Evolutionary conservation across 495 filamentous ascomycete species (phyloP).

Genomic region (Amphirosellinia nigrospora): DNA sequence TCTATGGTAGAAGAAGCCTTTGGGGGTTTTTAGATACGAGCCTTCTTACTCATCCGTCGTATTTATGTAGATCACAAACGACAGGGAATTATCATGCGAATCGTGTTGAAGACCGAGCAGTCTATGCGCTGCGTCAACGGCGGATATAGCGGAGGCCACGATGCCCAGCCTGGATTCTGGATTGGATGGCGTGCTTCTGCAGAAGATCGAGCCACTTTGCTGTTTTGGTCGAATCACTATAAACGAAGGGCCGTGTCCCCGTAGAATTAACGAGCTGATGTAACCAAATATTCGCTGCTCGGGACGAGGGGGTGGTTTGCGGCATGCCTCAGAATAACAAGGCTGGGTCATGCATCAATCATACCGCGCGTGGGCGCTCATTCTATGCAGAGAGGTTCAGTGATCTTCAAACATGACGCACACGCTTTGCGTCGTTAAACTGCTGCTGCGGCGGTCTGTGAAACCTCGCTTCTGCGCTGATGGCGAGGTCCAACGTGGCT

Average conservation of each 20-base stretch:
- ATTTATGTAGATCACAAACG: neutral
- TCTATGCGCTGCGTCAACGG: neutral
- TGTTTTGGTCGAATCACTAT: neutral
- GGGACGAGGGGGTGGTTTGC: neutral
- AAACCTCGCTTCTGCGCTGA: slow-evolving; percentile 20
- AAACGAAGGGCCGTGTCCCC: neutral
- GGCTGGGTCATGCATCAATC: slow-evolving; percentile 2
- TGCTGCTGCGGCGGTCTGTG: slow-evolving; percentile 23
- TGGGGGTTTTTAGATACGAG: neutral
- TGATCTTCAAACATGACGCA: slow-evolving; percentile 19
- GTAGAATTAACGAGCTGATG: neutral
- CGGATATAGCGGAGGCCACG: slow-evolving; percentile 3
- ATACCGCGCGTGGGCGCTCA: neutral
- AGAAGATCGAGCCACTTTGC: slow-evolving; percentile 2
- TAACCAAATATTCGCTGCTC: neutral
- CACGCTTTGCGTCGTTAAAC: slow-evolving; percentile 10
- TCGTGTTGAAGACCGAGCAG: neutral
- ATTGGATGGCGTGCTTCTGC: slow-evolving; percentile 15
- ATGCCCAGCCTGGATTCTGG: slow-evolving; percentile 1
- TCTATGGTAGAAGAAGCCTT: neutral
- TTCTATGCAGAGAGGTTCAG: neutral
- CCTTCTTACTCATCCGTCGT: neutral
- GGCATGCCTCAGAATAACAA: slow-evolving; percentile 13
- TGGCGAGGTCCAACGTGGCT: slow-evolving; percentile 20
- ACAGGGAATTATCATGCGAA: neutral